These are phyloP conservation scores for Pseudocercospora crystallina DNA, from an alignment of 2,329 filamentous ascomycete genomes.

Conservation along the genomic window DNA sequence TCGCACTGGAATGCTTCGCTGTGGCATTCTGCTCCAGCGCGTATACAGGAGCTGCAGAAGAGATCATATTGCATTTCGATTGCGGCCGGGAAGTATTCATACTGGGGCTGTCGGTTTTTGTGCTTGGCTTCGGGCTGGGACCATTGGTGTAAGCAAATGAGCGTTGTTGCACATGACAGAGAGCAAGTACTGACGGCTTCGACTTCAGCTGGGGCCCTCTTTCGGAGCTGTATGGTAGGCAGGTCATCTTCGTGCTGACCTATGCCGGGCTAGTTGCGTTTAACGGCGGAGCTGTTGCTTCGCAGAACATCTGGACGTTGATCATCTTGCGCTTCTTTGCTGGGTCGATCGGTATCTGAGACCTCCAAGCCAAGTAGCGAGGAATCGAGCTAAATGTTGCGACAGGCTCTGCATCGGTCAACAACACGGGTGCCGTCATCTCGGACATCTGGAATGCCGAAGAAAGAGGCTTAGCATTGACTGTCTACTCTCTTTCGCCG, in stretches of 20 bases:
- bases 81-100: too few species aligned
- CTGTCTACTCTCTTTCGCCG: neutral
- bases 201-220: conserved; percentile 49
- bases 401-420: neutral
- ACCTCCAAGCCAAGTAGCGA: neutral
- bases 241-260: conserved; percentile 66
- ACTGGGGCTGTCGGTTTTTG: too few species aligned
- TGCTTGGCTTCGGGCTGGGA: too few species aligned
- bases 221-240: conserved; percentile 67
- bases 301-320: conserved; percentile 63
- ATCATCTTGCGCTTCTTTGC: conserved; percentile 71
- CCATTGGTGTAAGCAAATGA: too few species aligned
- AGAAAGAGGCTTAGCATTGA: neutral
- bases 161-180: too few species aligned
- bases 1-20: too few species aligned
- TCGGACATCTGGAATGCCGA: neutral
- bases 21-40: too few species aligned
- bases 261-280: conserved; percentile 62
- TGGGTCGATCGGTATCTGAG: neutral
- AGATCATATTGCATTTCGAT: too few species aligned
- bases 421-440: neutral
- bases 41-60: too few species aligned
- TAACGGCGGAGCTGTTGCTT: conserved; percentile 63
- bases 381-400: neutral
- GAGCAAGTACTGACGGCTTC: too few species aligned